These are phyloP conservation scores for Parachaetomium inaequale DNA, from an alignment of 495 filamentous ascomycete species.

Conservation along the genomic window DNA sequence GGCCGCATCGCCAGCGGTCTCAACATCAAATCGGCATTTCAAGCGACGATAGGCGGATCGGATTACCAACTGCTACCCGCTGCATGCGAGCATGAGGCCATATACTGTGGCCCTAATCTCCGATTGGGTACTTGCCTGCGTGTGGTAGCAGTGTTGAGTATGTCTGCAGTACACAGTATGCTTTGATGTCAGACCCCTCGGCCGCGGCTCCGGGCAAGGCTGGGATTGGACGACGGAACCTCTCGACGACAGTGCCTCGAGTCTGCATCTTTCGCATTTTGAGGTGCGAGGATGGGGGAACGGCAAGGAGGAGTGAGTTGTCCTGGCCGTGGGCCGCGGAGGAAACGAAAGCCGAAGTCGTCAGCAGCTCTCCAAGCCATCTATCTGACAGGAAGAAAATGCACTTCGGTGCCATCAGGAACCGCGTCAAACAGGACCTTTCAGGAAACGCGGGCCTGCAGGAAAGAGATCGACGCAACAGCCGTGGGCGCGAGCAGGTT, in stretches of 20 bases:
- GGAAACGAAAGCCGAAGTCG: not conserved
- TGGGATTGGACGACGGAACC: not conserved
- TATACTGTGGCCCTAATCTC: constrained; percentile 16
- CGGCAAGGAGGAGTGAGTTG: not conserved
- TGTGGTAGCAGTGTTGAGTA: not conserved
- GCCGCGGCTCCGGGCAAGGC: not conserved
- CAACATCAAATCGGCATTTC: not conserved
- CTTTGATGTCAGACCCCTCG: not conserved
- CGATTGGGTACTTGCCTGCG: constrained; percentile 10
- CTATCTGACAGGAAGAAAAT: not conserved
- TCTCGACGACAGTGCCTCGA: not conserved
- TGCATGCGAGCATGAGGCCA: constrained; percentile 6
- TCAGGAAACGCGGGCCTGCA: not conserved
- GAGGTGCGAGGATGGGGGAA: not conserved
- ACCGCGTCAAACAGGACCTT: not conserved
- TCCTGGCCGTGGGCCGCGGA: not conserved
- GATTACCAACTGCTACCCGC: not conserved
- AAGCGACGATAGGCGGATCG: not conserved
- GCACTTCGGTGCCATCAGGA: not conserved
- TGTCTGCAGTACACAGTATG: not conserved
- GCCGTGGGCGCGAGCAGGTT: constrained; percentile 4
- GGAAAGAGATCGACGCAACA: constrained; percentile 1
- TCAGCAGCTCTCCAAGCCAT: not conserved
- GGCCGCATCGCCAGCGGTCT: not conserved
- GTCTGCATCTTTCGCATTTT: not conserved